Percentiles rank a stretch among this genome's conserved stretches.
phyloP scores from a whole-genome alignment of 306 rosid species.

The Inga leiocalycina region DNA sequence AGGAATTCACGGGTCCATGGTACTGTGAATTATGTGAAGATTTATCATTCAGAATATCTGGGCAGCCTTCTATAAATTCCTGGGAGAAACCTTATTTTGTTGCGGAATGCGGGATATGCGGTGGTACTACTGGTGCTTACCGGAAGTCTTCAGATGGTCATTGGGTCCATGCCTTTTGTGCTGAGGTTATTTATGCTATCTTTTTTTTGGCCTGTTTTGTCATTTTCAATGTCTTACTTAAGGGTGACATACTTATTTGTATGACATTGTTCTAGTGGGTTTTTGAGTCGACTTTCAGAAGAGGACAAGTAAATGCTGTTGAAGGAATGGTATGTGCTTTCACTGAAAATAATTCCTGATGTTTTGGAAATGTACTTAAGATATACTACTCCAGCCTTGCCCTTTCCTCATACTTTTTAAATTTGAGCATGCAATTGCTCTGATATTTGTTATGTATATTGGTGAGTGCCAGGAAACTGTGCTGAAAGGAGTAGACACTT shows the following conservation, averaged over 20 bases:
- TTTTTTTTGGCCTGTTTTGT: slow-evolving; percentile 1
- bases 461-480: slow-evolving; percentile 62
- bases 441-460: slow-evolving; percentile 3
- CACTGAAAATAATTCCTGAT: slow-evolving; percentile 6
- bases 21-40: slow-evolving; percentile 93
- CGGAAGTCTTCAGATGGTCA: slow-evolving; percentile 90
- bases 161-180: slow-evolving; percentile 99
- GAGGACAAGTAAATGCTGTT: slow-evolving; percentile 80
- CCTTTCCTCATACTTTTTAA: background rate
- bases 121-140: slow-evolving; percentile 92
- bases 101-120: slow-evolving; percentile 89
- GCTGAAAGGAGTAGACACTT: slow-evolving; percentile 62
- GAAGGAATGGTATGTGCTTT: slow-evolving; percentile 83
- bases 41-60: slow-evolving; percentile 54
- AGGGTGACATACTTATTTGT: slow-evolving; percentile 19
- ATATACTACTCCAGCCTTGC: slow-evolving; percentile 11
- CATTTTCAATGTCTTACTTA: background rate
- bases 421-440: slow-evolving; percentile 6
- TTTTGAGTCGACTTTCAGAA: slow-evolving; percentile 79
- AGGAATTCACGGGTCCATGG: slow-evolving; percentile 93
- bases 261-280: slow-evolving; percentile 65
- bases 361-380: background rate
- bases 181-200: slow-evolving; percentile 65
- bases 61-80: slow-evolving; percentile 61
- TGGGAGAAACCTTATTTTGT: slow-evolving; percentile 83